These are phyloP conservation scores for Pterocarpus santalinus DNA, from an alignment of 306 rosid genomes.

Conservation along the genomic window DNA sequence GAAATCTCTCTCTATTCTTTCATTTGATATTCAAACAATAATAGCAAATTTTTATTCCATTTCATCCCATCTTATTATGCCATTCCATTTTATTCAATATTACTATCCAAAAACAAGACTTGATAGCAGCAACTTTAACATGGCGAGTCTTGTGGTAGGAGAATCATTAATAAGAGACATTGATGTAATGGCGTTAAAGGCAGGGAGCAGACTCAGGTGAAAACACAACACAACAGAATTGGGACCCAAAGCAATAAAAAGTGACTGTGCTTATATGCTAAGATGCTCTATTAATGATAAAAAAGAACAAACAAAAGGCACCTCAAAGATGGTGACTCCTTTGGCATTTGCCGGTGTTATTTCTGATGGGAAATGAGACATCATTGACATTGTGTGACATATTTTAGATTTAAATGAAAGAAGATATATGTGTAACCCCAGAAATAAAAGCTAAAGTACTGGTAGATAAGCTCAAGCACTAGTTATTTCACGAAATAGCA, in stretches of 20 bases:
- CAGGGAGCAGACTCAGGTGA: neutral
- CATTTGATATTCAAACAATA: too few relatives aligned
- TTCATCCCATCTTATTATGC: neutral
- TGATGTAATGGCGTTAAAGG: neutral
- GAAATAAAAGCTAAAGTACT: neutral
- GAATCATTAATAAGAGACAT: conserved; percentile 28
- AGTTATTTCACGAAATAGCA: neutral
- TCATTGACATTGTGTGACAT: neutral
- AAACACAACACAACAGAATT: neutral
- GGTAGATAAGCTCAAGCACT: neutral
- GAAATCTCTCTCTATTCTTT: too few relatives aligned
- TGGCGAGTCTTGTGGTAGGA: neutral
- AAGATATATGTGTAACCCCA: neutral
- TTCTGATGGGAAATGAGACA: conserved; percentile 13
- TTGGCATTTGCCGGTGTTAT: conserved; percentile 33
- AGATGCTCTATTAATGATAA: conserved; percentile 40
- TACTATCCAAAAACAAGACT: conserved; percentile 6
- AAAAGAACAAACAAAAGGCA: conserved; percentile 42
- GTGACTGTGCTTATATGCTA: conserved; percentile 25
- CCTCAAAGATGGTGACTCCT: conserved; percentile 44
- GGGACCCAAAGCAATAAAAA: conserved; percentile 41
- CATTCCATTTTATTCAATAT: too few relatives aligned
- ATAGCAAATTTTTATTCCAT: neutral
- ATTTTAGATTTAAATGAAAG: conserved; percentile 10
- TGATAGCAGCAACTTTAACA: neutral